Evolutionary conservation across 106 monocot species (phyloP).

Genomic region (Vanilla planifolia): DNA sequence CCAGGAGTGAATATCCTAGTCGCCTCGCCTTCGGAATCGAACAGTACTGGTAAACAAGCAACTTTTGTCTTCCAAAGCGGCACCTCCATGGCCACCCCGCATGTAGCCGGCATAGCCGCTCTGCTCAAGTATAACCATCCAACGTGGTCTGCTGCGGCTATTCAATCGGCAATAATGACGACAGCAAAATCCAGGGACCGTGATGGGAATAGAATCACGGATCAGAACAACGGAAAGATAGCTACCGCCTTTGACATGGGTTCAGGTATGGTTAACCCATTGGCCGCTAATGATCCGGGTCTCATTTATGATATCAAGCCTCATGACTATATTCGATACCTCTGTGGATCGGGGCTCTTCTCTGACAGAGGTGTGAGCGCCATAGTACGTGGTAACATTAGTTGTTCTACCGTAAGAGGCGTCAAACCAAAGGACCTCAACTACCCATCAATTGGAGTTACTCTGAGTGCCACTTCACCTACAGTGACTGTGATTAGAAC

Average conservation of each 20-base stretch:
- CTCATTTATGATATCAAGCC: slow-evolving; percentile 19
- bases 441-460: slow-evolving; percentile 22
- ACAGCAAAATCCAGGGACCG: slow-evolving; percentile 1
- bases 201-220: slow-evolving; percentile 11
- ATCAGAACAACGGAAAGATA: neutral
- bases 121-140: slow-evolving; percentile 18
- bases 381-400: neutral
- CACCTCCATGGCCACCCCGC: slow-evolving; percentile 48
- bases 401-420: neutral
- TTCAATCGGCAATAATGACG: slow-evolving; percentile 32
- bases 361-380: slow-evolving; percentile 1
- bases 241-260: slow-evolving; percentile 13
- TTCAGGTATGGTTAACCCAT: slow-evolving; percentile 17
- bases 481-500: slow-evolving; percentile 6
- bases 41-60: neutral
- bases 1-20: slow-evolving; percentile 39
- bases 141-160: slow-evolving; percentile 22
- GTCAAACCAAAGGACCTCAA: slow-evolving; percentile 13
- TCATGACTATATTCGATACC: slow-evolving; percentile 20
- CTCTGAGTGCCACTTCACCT: neutral
- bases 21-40: slow-evolving; percentile 22
- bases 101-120: slow-evolving; percentile 38
- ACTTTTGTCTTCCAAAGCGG: slow-evolving; percentile 22
- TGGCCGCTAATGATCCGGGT: slow-evolving; percentile 20
- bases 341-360: slow-evolving; percentile 9